These are phyloP conservation scores for Saksenaea vasiformis DNA, from an alignment of 371 early-diverging fungal species.

Conservation along the genomic window DNA sequence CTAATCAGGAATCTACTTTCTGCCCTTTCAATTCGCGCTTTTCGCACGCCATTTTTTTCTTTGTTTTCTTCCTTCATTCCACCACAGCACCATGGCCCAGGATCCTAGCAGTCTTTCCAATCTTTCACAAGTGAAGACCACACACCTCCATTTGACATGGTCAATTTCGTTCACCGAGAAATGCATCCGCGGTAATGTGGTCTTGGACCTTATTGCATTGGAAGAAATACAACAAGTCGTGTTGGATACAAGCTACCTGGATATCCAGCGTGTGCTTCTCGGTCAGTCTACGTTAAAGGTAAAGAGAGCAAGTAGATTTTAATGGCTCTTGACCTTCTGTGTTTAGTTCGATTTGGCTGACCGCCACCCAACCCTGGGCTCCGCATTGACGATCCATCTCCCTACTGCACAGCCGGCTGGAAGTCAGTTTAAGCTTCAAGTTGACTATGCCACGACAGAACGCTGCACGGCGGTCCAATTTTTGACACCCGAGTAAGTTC, in stretches of 20 bases:
- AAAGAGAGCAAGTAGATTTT: background rate
- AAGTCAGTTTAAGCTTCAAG: conserved; percentile 48
- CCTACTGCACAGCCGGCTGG: conserved; percentile 30
- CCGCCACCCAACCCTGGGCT: conserved; percentile 69
- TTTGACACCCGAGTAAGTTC: conserved; percentile 71
- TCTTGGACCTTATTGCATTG: conserved; percentile 53
- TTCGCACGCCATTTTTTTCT: background rate
- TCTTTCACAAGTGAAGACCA: conserved; percentile 65
- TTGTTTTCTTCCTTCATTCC: conserved; percentile 10
- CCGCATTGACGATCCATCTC: conserved; percentile 65
- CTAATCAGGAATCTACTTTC: too few species aligned
- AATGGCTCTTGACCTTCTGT: background rate
- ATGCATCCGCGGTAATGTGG: conserved; percentile 65
- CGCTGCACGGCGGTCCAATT: conserved; percentile 87
- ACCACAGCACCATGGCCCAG: background rate
- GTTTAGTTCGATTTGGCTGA: conserved; percentile 56
- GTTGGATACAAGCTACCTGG: conserved; percentile 72
- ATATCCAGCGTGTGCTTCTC: conserved; percentile 50
- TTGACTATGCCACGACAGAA: conserved; percentile 79
- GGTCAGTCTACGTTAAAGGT: conserved; percentile 43
- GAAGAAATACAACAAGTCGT: conserved; percentile 56
- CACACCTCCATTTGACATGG: conserved; percentile 73
- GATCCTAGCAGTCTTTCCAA: conserved; percentile 90
- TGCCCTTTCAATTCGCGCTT: background rate
- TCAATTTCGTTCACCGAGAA: conserved; percentile 71